phyloP scores from a whole-genome alignment of 352 stramenopile genomes.

The Phytopythium montanum region DNA sequence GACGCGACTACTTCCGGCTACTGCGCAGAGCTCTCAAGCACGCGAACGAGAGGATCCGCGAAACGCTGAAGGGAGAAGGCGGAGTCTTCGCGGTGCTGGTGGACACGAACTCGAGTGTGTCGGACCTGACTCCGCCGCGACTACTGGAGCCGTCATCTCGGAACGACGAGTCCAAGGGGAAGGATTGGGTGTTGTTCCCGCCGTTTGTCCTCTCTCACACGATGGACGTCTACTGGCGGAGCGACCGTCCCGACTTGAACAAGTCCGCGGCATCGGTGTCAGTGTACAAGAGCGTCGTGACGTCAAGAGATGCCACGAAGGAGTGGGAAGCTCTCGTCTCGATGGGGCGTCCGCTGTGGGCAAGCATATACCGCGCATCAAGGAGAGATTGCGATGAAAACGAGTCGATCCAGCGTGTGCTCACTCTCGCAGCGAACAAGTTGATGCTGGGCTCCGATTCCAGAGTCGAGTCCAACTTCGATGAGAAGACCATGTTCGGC shows the following conservation, averaged over 20 bases:
- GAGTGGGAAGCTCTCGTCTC: too few relatives aligned
- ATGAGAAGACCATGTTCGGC: constrained; percentile 11
- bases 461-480: not conserved
- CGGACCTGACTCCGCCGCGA: too few relatives aligned
- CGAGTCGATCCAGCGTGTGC: not conserved
- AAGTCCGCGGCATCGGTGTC: too few relatives aligned
- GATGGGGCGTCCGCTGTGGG: not conserved
- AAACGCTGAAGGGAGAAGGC: too few relatives aligned
- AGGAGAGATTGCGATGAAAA: not conserved
- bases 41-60: not conserved
- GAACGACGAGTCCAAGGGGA: too few relatives aligned
- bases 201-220: not conserved
- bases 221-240: too few relatives aligned
- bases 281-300: too few relatives aligned
- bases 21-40: constrained; percentile 1
- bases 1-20: not conserved
- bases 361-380: not conserved
- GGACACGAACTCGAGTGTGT: too few relatives aligned
- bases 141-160: too few relatives aligned
- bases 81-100: too few relatives aligned
- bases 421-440: not conserved
- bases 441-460: not conserved
- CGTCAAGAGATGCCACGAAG: too few relatives aligned
- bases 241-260: too few relatives aligned
- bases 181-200: not conserved